Evolutionary conservation across 75 land plant species (phyloP).

Genomic region (Cunninghamia lanceolata): DNA sequence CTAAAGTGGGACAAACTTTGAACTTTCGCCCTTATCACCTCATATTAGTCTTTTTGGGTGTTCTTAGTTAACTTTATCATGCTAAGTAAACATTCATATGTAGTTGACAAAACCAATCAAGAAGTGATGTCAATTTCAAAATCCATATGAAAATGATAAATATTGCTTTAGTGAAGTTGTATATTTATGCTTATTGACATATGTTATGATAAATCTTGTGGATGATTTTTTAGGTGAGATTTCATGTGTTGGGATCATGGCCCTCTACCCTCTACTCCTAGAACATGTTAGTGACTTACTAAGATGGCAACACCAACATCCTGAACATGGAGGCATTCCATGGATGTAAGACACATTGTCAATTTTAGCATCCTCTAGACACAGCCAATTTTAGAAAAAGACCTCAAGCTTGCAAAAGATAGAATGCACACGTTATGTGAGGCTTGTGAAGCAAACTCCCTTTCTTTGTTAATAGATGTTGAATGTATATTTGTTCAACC

Average conservation of each 20-base stretch:
- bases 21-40: too few relatives aligned
- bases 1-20: too few relatives aligned
- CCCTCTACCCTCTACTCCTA: constrained; percentile 65
- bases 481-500: constrained; percentile 83
- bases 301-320: background rate
- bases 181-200: too few relatives aligned
- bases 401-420: constrained; percentile 43
- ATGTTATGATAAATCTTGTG: background rate
- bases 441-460: constrained; percentile 27
- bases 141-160: too few relatives aligned
- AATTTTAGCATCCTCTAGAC: constrained; percentile 63
- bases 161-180: too few relatives aligned
- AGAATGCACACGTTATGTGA: constrained; percentile 54
- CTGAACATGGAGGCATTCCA: constrained; percentile 31
- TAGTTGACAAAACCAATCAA: too few relatives aligned
- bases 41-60: too few relatives aligned
- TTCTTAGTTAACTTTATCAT: too few relatives aligned
- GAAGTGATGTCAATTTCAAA: too few relatives aligned
- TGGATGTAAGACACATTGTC: constrained; percentile 67
- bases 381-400: constrained; percentile 54
- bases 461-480: constrained; percentile 76
- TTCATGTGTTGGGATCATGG: constrained; percentile 68
- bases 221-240: constrained; percentile 54
- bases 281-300: constrained; percentile 63
- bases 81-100: too few relatives aligned